Conservation (phyloP, 2,329 filamentous ascomycete species). For the Ceratocystis harringtonii region DNA sequence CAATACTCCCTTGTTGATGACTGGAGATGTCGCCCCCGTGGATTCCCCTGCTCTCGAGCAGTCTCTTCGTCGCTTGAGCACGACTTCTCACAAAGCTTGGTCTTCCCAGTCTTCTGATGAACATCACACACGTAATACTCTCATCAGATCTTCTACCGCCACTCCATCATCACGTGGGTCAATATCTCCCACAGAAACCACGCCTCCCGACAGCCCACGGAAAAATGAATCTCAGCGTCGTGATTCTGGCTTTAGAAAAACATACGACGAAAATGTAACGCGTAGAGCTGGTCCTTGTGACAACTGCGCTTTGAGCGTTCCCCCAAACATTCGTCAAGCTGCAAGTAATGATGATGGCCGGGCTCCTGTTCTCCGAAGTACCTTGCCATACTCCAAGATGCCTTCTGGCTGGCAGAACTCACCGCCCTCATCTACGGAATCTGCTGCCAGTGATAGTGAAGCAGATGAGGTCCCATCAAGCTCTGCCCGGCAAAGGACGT, state of each 20-base stretch:
- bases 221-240: slow-evolving; percentile 28
- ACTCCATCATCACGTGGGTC: slow-evolving; percentile 26
- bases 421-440: slow-evolving; percentile 37
- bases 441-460: slow-evolving; percentile 35
- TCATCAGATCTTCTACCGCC: slow-evolving; percentile 28
- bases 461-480: slow-evolving; percentile 32
- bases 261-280: slow-evolving; percentile 51
- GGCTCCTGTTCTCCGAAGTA: slow-evolving; percentile 45
- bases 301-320: slow-evolving; percentile 53
- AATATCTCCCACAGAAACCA: slow-evolving; percentile 31
- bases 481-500: slow-evolving; percentile 29
- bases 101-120: slow-evolving; percentile 8
- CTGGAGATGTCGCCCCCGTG: slow-evolving; percentile 4
- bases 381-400: slow-evolving; percentile 45
- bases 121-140: slow-evolving; percentile 24
- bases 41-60: slow-evolving; percentile 9
- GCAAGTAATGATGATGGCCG: slow-evolving; percentile 25
- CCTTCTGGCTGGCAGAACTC: slow-evolving; percentile 29
- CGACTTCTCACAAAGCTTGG: neutral
- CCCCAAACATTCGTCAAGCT: slow-evolving; percentile 30
- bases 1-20: slow-evolving; percentile 22
- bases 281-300: slow-evolving; percentile 50
- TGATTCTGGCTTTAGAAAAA: slow-evolving; percentile 46
- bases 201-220: slow-evolving; percentile 43
- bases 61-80: slow-evolving; percentile 8